Conservation (phyloP, 169 alveolate genomes). For the Plasmodium sp. region DNA sequence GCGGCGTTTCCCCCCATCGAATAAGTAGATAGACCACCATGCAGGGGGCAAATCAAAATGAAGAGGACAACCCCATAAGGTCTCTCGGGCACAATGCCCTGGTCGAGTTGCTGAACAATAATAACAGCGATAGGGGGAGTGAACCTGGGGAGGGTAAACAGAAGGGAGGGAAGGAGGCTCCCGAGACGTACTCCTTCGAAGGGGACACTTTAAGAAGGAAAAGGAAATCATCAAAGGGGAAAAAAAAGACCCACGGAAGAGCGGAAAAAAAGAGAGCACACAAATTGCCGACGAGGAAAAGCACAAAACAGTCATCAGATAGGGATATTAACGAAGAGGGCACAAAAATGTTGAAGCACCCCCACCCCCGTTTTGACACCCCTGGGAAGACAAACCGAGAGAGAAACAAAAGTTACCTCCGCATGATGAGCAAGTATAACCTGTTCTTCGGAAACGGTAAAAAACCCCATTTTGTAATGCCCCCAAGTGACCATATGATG, state of each 20-base stretch:
- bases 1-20: neutral
- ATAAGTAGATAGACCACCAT: neutral
- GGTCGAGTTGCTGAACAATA: constrained; percentile 5
- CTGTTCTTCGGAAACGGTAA: neutral
- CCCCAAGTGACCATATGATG: neutral
- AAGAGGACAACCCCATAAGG: neutral
- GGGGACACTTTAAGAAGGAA: neutral
- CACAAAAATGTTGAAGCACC: neutral
- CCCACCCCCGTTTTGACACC: neutral
- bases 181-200: neutral
- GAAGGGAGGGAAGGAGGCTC: neutral
- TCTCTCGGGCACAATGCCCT: constrained; percentile 42
- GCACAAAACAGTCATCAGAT: neutral
- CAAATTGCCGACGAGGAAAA: neutral
- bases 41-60: neutral
- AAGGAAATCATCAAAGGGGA: neutral
- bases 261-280: neutral
- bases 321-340: neutral
- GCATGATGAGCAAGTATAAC: neutral
- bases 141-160: neutral
- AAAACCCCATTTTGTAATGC: neutral
- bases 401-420: constrained; percentile 6
- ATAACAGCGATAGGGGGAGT: neutral
- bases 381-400: neutral
- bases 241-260: neutral